These are phyloP conservation scores for Coemansia guatemalensis DNA, from an alignment of 192 early-diverging fungal genomes.

Conservation along the genomic window DNA sequence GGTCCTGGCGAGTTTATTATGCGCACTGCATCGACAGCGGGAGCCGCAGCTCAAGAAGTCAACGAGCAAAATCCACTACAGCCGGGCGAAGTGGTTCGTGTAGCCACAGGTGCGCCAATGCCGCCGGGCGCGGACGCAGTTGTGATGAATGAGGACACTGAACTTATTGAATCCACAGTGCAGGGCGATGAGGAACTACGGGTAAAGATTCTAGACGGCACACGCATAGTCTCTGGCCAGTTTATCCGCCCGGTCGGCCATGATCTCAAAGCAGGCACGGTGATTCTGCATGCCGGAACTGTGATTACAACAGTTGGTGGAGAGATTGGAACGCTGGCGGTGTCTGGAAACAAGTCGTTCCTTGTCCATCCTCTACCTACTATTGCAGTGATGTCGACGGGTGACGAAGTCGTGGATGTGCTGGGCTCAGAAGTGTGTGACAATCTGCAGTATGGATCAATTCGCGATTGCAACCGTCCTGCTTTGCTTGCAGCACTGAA, in stretches of 20 bases:
- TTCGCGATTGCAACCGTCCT: constrained; percentile 87
- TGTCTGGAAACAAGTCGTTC: constrained; percentile 67
- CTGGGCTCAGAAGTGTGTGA: constrained; percentile 5
- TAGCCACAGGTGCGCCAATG: constrained; percentile 87
- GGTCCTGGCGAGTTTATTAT: constrained; percentile 81
- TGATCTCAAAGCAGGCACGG: constrained; percentile 65
- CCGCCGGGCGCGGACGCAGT: constrained; percentile 83
- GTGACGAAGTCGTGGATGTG: constrained; percentile 78
- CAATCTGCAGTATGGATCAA: constrained; percentile 52
- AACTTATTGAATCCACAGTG: constrained; percentile 52
- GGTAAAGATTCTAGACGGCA: constrained; percentile 28
- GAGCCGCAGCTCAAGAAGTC: constrained; percentile 3
- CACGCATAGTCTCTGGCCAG: constrained; percentile 44
- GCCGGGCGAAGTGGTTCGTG: constrained; percentile 66
- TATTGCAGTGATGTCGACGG: constrained; percentile 85
- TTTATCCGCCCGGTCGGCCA: constrained; percentile 82
- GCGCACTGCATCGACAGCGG: constrained; percentile 59
- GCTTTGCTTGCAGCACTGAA: constrained; percentile 66
- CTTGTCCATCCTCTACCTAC: constrained; percentile 61
- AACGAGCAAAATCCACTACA: constrained; percentile 25
- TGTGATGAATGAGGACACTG: constrained; percentile 96
- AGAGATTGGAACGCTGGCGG: constrained; percentile 81
- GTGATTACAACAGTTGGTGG: constrained; percentile 70
- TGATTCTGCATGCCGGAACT: constrained; percentile 60
- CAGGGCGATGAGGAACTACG: constrained; percentile 54